Conservation (phyloP, 768 basidiomycete genomes). For the Trametes sanguinea region DNA sequence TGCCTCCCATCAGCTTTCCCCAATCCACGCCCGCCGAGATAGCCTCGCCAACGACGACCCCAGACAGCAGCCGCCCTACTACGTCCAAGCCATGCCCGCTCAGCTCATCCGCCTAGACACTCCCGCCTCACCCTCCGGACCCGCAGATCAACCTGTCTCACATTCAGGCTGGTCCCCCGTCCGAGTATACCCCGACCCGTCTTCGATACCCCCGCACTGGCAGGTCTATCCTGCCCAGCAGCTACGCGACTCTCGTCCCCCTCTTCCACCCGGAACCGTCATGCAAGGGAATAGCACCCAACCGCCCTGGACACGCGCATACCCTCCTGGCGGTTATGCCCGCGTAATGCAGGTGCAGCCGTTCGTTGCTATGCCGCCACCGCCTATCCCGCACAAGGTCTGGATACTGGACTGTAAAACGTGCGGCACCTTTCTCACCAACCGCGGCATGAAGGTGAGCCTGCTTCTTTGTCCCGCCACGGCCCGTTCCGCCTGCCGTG, state of each 20-base stretch:
- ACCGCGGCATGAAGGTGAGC: conserved; percentile 82
- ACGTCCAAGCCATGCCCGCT: conserved; percentile 18
- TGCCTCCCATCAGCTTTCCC: neutral
- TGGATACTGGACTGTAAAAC: conserved; percentile 80
- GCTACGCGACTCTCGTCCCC: conserved; percentile 5
- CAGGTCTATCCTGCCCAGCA: conserved; percentile 16
- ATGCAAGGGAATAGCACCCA: neutral
- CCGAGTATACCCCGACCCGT: conserved; percentile 23
- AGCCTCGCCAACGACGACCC: conserved; percentile 3
- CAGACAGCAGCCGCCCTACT: neutral
- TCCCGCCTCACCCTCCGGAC: neutral
- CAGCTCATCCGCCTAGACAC: conserved; percentile 15
- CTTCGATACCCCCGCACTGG: conserved; percentile 25
- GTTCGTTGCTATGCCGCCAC: conserved; percentile 20
- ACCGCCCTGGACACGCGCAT: conserved; percentile 5
- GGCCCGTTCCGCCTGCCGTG: neutral
- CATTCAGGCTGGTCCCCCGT: conserved; percentile 10
- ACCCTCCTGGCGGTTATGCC: conserved; percentile 3
- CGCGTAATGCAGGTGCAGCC: conserved; percentile 13
- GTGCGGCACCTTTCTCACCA: conserved; percentile 75
- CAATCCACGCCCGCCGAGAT: conserved; percentile 2
- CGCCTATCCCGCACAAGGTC: conserved; percentile 61
- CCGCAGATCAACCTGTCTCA: conserved; percentile 13
- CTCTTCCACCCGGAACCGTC: neutral
- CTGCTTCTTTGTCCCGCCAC: neutral